phyloP scores from a whole-genome alignment of 1,284 basidiomycete genomes.

The Sanghuangporus weigelae region DNA sequence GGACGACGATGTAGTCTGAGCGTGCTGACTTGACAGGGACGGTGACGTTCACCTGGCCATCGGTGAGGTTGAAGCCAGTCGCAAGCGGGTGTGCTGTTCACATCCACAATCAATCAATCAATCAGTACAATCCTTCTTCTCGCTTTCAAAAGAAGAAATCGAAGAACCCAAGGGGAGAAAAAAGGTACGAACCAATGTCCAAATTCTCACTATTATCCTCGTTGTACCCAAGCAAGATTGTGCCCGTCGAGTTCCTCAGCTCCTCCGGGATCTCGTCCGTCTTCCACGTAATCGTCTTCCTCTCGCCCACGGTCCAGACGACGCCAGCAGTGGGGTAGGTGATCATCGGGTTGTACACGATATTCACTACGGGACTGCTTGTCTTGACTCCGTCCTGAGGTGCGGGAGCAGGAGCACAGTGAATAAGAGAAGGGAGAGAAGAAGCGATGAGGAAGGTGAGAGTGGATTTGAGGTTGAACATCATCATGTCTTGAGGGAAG shows the following conservation, averaged over 20 bases:
- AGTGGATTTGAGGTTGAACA: slow-evolving; percentile 17
- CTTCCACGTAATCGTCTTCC: slow-evolving; percentile 40
- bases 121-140: neutral
- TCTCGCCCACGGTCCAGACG: slow-evolving; percentile 34
- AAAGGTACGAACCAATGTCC: slow-evolving; percentile 9
- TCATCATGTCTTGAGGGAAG: slow-evolving; percentile 18
- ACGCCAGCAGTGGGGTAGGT: slow-evolving; percentile 29
- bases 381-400: neutral
- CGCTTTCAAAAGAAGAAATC: neutral
- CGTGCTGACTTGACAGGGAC: slow-evolving; percentile 47
- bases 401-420: slow-evolving; percentile 27
- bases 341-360: slow-evolving; percentile 45
- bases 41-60: slow-evolving; percentile 45
- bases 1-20: slow-evolving; percentile 41
- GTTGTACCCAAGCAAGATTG: slow-evolving; percentile 35
- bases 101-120: neutral
- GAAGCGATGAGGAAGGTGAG: slow-evolving; percentile 22
- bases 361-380: slow-evolving; percentile 25
- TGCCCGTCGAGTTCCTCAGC: slow-evolving; percentile 26
- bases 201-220: slow-evolving; percentile 10
- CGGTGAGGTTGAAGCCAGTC: slow-evolving; percentile 45
- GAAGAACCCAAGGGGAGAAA: neutral
- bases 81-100: slow-evolving; percentile 41
- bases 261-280: slow-evolving; percentile 29
- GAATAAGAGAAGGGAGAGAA: slow-evolving; percentile 21